Conservation (phyloP, 257 asterid species). For the Solanum tarijense region DNA sequence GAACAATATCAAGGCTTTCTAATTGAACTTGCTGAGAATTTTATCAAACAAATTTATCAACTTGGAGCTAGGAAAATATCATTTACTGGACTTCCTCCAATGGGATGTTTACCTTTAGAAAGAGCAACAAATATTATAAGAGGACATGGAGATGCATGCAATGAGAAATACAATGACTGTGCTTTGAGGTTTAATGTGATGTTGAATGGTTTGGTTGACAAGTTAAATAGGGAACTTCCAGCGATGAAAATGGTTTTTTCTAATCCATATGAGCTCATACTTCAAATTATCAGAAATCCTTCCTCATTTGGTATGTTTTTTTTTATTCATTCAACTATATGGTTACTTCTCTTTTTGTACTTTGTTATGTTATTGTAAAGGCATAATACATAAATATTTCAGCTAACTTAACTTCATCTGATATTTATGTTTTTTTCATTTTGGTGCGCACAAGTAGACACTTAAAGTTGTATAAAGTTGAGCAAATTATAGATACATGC, state of each 20-base stretch:
- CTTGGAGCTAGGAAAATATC: constrained; percentile 72
- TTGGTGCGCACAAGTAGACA: no score
- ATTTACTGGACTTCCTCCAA: constrained; percentile 76
- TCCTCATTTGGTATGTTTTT: constrained; percentile 46
- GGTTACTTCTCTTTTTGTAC: neutral
- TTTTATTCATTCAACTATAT: neutral
- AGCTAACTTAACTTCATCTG: neutral
- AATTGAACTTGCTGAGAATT: constrained; percentile 38
- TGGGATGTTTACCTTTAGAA: constrained; percentile 90
- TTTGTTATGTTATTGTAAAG: neutral
- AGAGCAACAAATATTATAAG: constrained; percentile 46
- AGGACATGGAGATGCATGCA: constrained; percentile 58
- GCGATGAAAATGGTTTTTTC: constrained; percentile 52
- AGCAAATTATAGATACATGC: no score
- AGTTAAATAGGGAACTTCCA: constrained; percentile 42
- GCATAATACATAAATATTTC: neutral
- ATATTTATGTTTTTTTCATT: no score
- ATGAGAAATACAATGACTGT: constrained; percentile 47
- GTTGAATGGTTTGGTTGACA: constrained; percentile 32
- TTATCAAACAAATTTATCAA: constrained; percentile 37
- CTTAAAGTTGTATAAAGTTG: neutral
- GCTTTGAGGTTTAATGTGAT: constrained; percentile 49
- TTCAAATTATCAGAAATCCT: constrained; percentile 49
- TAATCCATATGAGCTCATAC: constrained; percentile 35
- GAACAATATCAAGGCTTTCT: constrained; percentile 53